These are phyloP conservation scores for Zelopaecilomyces penicillatus DNA, from an alignment of 2,329 filamentous ascomycete species.

Conservation along the genomic window DNA sequence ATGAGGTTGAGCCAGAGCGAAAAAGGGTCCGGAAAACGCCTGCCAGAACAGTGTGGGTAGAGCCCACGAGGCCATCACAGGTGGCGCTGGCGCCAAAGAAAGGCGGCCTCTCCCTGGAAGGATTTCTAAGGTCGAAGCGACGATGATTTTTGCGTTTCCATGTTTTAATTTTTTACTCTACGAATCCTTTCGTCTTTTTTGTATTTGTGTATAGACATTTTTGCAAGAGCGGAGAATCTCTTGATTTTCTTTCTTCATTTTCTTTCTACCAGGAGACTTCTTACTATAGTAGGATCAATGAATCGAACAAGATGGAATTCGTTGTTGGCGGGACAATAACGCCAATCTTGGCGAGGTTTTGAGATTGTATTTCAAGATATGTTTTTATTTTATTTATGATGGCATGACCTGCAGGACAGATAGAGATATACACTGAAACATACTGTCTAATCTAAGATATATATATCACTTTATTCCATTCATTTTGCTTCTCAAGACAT, in stretches of 20 bases:
- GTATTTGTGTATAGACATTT: no score
- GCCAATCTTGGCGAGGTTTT: no score
- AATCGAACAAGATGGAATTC: no score
- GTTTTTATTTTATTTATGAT: not conserved
- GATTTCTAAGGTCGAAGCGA: conserved; percentile 17
- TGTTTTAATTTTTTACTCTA: not conserved
- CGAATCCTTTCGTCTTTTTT: not conserved
- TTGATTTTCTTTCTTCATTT: no score
- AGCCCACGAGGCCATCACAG: conserved; percentile 12
- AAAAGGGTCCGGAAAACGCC: conserved; percentile 7
- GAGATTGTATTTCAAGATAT: no score
- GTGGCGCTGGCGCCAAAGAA: conserved; percentile 1
- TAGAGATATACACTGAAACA: conserved; percentile 1
- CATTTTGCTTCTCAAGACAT: not conserved
- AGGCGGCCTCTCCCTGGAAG: conserved; percentile 14
- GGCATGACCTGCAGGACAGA: not conserved
- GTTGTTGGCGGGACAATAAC: no score
- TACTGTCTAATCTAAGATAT: no score
- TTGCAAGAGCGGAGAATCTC: no score
- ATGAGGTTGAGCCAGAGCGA: not conserved
- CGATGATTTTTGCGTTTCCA: conserved; percentile 8
- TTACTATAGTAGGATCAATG: no score
- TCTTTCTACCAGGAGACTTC: no score
- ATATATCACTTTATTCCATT: not conserved
- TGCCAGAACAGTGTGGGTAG: conserved; percentile 13